Conservation (phyloP, 148 eudicot species). For the Rhododendron ferrugineum region DNA sequence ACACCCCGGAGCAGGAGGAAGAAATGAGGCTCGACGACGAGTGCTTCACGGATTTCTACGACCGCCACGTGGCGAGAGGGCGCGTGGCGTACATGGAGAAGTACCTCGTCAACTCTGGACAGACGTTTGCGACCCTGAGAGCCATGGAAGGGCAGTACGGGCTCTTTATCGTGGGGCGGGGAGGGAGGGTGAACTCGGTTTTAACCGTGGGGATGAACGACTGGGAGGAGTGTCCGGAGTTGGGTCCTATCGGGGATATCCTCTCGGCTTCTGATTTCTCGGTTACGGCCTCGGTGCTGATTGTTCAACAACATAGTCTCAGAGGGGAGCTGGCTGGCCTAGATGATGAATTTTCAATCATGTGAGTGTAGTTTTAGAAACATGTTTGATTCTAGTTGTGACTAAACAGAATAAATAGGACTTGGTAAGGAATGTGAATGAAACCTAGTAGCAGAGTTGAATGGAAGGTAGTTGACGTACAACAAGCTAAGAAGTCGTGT, state of each 20-base stretch:
- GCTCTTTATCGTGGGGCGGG: slow-evolving; percentile 80
- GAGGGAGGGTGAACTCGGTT: slow-evolving; percentile 73
- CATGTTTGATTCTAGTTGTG: background rate
- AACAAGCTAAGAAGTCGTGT: no score
- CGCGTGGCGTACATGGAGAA: slow-evolving; percentile 78
- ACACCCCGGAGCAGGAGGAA: slow-evolving; percentile 52
- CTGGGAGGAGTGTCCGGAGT: slow-evolving; percentile 93
- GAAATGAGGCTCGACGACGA: slow-evolving; percentile 88
- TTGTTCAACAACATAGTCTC: slow-evolving; percentile 80
- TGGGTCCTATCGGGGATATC: slow-evolving; percentile 90
- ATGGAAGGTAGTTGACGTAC: background rate
- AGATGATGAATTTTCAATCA: slow-evolving; percentile 70
- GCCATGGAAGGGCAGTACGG: slow-evolving; percentile 72
- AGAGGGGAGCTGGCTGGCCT: slow-evolving; percentile 58
- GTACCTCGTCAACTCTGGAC: slow-evolving; percentile 71
- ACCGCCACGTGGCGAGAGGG: slow-evolving; percentile 67
- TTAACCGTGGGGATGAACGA: slow-evolving; percentile 92
- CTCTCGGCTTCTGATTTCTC: slow-evolving; percentile 76
- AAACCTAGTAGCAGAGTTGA: background rate
- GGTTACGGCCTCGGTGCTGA: slow-evolving; percentile 59
- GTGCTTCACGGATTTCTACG: slow-evolving; percentile 78
- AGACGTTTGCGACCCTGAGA: slow-evolving; percentile 65
- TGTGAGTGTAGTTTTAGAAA: slow-evolving; percentile 26
- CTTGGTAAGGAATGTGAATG: background rate
- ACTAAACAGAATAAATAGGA: background rate